Base-by-base conservation (phyloP, 208 protist species). In the Angomonas desouzai region DNA sequence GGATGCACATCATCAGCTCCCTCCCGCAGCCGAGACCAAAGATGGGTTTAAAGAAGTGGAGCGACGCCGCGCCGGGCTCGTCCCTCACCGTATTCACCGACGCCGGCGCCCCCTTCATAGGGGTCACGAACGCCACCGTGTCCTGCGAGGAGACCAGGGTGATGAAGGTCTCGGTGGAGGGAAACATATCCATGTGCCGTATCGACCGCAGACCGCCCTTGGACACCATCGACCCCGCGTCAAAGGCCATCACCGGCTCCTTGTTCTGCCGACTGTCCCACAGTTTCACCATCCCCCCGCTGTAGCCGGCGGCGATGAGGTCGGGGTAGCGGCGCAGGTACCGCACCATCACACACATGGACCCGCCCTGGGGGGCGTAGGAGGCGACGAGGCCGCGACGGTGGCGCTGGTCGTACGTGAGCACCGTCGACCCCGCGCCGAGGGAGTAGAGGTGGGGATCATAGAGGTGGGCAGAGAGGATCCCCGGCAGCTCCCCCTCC, bases 291-390 rank as follows among this genome's bases (percentile, higher is more conserved):
- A 71, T 59, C 25, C 70, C 72, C 25, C 72, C 77, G 53, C 77
- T 72, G 69, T 90, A 88, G 23, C 79, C 87, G 0, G 76, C 77
- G 47, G 82, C 70, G 4, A 90, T 56, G 34, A 78, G 66, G 43
- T 90, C 70, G 1, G 83, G 68, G 55, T 87, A 93, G 11, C 87
- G 81, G n/a, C 74, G 70, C 18, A 81, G 77, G 70, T 89, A 88
- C 48, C 73, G 59, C 27, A 80, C 55, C 4, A 55, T 64, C 56
- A 81, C 53, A 27, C 68, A 79, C 30, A 74, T 61, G n/a, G 66
- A 56, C 23, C 55, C 68, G 13, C 30, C 29, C 28, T 33, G 23
- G 40, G 59, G 20, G 11, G 33, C 36, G 40, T 30, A 20, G 29
- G 34, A 16, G 20, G 22, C 28, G 33, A 22, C 48, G 25, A 64